Evolutionary conservation across 768 basidiomycete genomes (phyloP), one percentile per base, ranked within the genome.

Genomic region (Amanita brunnescens): DNA sequence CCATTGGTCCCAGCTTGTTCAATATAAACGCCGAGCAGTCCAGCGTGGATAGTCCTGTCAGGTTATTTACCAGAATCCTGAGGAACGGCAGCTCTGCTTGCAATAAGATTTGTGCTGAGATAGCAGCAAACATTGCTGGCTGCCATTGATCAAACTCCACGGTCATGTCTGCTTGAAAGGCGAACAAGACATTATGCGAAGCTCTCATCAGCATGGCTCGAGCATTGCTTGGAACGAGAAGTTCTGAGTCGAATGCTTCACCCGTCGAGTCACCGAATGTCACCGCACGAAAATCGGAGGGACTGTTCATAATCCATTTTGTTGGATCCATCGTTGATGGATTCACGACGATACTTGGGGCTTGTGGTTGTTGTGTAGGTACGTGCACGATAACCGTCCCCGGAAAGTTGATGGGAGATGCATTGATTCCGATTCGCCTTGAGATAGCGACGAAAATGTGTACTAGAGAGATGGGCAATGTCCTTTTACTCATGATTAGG

Each of bases 401-500:
- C 5, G 83, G 84, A 50, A 81, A 80, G 56, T 79, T 72, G 14
- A 80, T 62, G 0, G 83, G 81, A 3, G 68, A 69, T 0, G 80
- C 80, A 6, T 60, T 55, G 14, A 85, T 66, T 21, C 74, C 78
- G 0, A 84, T 60, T 30, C 78, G 71, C 13, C 72, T 69, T 14
- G 73, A 73, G 39, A 85, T 63, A 14, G 74, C 71, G 10, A 78
- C 71, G 53, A 82, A 85, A 20, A 81, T 59, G 62, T 78, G 80
- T 34, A 76, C 75, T 38, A 85, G 66, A 9, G 79, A 80, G 43
- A 85, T 75, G 0, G 83, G 82, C 39, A 85, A 72, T 0, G 79
- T 75, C 20, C 62, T 62, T 51, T 70, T 78, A 57, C 75, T 64
- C 0, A 70, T 69, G 1, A 67, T 68, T 18, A 85, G 69, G 58